Conservation (phyloP, 768 basidiomycete genomes). For the Leccinum longicurvipes region DNA sequence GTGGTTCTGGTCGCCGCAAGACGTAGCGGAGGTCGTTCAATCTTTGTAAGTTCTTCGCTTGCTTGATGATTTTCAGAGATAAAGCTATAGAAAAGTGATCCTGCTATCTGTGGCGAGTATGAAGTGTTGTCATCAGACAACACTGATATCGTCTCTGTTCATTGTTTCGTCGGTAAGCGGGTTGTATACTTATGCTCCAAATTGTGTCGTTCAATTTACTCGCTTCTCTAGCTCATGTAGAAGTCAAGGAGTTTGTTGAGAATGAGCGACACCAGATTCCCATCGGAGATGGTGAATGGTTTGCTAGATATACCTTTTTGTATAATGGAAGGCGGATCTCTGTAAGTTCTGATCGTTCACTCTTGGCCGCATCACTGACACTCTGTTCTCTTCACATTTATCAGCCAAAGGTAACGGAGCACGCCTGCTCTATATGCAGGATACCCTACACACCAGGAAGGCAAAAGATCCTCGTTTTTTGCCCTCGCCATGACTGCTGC, state of each 20-base stretch:
- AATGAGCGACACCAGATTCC: conserved; percentile 32
- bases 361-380: neutral
- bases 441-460: conserved; percentile 45
- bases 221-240: conserved; percentile 30
- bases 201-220: neutral
- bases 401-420: conserved; percentile 41
- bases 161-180: conserved; percentile 44
- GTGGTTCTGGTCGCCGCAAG: conserved; percentile 55
- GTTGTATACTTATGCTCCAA: neutral
- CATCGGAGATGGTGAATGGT: conserved; percentile 46
- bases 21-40: conserved; percentile 41
- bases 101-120: conserved; percentile 37
- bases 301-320: conserved; percentile 43
- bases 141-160: conserved; percentile 43
- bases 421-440: conserved; percentile 43
- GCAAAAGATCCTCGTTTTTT: conserved; percentile 49
- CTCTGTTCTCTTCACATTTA: too few species aligned
- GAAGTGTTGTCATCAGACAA: conserved; percentile 52
- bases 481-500: conserved; percentile 49
- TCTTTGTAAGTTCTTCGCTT: conserved; percentile 43
- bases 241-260: conserved; percentile 39
- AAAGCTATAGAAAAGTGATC: conserved; percentile 33
- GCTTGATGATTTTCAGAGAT: neutral
- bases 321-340: conserved; percentile 31
- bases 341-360: conserved; percentile 26